Conservation (phyloP, 2,329 filamentous ascomycete species). For the Apiospora aurea region DNA sequence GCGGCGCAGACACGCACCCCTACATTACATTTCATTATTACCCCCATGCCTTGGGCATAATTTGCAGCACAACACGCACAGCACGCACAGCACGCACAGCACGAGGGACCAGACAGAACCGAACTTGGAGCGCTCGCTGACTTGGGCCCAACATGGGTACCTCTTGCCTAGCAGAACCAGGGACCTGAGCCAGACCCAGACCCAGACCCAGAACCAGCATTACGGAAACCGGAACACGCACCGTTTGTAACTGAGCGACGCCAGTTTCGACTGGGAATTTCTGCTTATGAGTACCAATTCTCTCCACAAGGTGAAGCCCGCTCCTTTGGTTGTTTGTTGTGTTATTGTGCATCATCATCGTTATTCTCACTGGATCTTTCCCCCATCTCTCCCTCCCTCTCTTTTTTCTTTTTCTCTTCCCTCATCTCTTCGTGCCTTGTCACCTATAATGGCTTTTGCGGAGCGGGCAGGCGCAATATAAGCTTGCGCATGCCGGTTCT, state of each 20-base stretch:
- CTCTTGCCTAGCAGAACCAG: background rate
- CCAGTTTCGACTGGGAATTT: constrained; percentile 16
- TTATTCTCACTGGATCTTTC: background rate
- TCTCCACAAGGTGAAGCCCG: constrained; percentile 18
- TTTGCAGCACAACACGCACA: background rate
- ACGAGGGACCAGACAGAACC: background rate
- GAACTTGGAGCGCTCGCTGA: constrained; percentile 12
- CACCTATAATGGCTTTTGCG: background rate
- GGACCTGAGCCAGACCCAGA: background rate
- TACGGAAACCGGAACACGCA: background rate
- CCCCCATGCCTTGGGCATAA: constrained; percentile 1
- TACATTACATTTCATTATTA: constrained; percentile 18
- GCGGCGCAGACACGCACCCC: constrained; percentile 20
- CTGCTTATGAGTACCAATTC: constrained; percentile 23
- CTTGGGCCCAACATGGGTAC: constrained; percentile 8
- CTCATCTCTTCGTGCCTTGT: background rate
- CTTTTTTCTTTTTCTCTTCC: background rate
- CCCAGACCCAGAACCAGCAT: no score
- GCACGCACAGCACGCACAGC: background rate
- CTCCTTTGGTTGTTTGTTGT: constrained; percentile 19
- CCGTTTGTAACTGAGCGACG: constrained; percentile 23
- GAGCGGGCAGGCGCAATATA: constrained; percentile 13
- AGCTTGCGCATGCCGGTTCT: constrained; percentile 11
- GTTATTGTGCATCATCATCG: background rate
- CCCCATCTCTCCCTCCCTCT: background rate